Evolutionary conservation across 768 basidiomycete genomes (phyloP), one percentile per base, ranked within the genome.

Genomic region (Mycena vulgaris): DNA sequence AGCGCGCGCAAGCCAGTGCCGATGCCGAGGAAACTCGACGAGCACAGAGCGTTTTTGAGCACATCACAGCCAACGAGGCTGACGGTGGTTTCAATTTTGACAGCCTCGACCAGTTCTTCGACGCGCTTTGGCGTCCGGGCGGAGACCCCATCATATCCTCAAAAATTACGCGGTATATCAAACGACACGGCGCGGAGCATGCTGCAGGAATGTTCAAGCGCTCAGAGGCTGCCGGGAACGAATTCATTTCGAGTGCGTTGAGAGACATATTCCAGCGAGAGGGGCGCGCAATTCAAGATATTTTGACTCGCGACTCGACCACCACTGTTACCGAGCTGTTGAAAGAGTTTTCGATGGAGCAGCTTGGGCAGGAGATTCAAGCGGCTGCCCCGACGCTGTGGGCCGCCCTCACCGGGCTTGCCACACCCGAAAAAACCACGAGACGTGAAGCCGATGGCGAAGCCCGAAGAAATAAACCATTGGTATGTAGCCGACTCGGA

Each of bases 251-350:
- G 4, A 6, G 6, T 21, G 21, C 3, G 6, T 6, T 45, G 51
- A 21, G 21, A 7, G n/a, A 21, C 5, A 45, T 63, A 51, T 42
- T 64, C 37, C 63, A 45, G 52, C 10, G 25, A 14, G 63, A 66
- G 33, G 63, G 69, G 4, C 53, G 56, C 6, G 63, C 68, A n/a
- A 69, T 69, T 8, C 68, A 69, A 35, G 63, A n/a, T 0, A 39
- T 56, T 23, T 53, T 69, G 11, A 64, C 68, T 19, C 62, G 68
- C 13, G 30, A 58, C 42, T 63, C 52, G 4, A 56, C 42, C 1
- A 69, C 63, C 0, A 47, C 53, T 8, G 63, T 56, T 4, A 45
- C 35, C 13, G 63, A 63, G 25, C 61, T 63, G 0, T 30, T 69
- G 13, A 55, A 63, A 5, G 37, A n/a, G 8, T 69, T 69, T 42